phyloP scores from a whole-genome alignment of 1,284 basidiomycete genomes.

The Boletus semigastroideus region DNA sequence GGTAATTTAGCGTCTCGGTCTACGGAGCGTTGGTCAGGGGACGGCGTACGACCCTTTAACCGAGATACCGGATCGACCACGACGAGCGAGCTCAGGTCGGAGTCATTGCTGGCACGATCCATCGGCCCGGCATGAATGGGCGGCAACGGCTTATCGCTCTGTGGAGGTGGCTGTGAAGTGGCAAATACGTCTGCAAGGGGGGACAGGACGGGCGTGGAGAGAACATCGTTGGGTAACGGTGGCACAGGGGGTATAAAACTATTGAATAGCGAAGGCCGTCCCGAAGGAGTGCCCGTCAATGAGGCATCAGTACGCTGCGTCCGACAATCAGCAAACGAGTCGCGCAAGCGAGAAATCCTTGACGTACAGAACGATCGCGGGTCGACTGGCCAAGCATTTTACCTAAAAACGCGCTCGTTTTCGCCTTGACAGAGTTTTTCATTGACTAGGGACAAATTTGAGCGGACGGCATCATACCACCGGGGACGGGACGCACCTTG shows the following conservation, averaged over 20 bases:
- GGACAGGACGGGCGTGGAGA: slow-evolving; percentile 37
- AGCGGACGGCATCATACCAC: background rate
- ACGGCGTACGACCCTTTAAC: slow-evolving; percentile 27
- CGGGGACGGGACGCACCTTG: slow-evolving; percentile 41
- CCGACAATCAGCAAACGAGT: slow-evolving; percentile 16
- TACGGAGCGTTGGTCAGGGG: slow-evolving; percentile 24
- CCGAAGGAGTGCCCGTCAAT: slow-evolving; percentile 16
- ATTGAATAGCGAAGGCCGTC: slow-evolving; percentile 40
- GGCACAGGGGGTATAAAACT: slow-evolving; percentile 70
- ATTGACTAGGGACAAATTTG: slow-evolving; percentile 35
- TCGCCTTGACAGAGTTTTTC: slow-evolving; percentile 67
- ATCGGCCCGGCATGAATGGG: slow-evolving; percentile 44
- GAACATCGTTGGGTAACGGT: slow-evolving; percentile 55
- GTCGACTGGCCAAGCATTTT: slow-evolving; percentile 69
- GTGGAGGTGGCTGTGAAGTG: slow-evolving; percentile 33
- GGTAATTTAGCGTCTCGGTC: slow-evolving; percentile 30
- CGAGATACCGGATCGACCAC: slow-evolving; percentile 50
- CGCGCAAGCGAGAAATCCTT: slow-evolving; percentile 3
- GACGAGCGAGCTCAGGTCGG: slow-evolving; percentile 54
- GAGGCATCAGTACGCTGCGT: slow-evolving; percentile 45
- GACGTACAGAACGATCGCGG: slow-evolving; percentile 68
- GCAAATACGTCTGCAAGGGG: slow-evolving; percentile 56
- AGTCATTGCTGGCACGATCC: slow-evolving; percentile 41
- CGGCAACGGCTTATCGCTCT: slow-evolving; percentile 58
- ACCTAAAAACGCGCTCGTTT: slow-evolving; percentile 74